These are phyloP conservation scores for Trametes polyzona DNA, from an alignment of 1,284 basidiomycete species.

Conservation along the genomic window DNA sequence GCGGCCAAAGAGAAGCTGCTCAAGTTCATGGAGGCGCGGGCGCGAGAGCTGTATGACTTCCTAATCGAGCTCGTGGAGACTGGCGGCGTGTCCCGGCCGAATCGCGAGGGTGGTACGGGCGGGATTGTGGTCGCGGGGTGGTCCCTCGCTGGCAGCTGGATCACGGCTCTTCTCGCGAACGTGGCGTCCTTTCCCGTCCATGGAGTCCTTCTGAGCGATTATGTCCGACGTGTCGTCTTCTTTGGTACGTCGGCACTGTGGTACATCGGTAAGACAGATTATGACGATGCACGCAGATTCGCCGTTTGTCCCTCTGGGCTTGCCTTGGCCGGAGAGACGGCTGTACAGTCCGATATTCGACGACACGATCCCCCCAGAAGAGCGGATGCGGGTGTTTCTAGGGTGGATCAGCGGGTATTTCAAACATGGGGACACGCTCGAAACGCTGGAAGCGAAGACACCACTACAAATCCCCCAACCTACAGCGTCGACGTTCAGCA, in stretches of 20 bases:
- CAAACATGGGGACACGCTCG: constrained; percentile 9
- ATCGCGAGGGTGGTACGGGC: background rate
- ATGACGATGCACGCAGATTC: constrained; percentile 5
- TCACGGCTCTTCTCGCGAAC: constrained; percentile 11
- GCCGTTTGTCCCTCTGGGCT: constrained; percentile 4
- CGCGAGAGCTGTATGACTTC: constrained; percentile 32
- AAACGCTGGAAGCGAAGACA: constrained; percentile 3
- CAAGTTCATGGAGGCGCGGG: constrained; percentile 16
- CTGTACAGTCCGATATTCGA: constrained; percentile 17
- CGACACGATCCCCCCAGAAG: background rate
- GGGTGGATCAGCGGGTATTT: constrained; percentile 19
- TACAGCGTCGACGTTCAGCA: constrained; percentile 15
- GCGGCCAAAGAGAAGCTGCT: background rate
- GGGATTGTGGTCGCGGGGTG: constrained; percentile 19
- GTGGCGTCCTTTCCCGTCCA: constrained; percentile 7
- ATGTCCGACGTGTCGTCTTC: constrained; percentile 13
- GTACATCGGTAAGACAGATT: background rate
- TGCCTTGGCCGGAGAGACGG: background rate
- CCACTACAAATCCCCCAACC: constrained; percentile 1
- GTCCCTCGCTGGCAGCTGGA: constrained; percentile 15
- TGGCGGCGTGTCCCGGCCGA: constrained; percentile 19
- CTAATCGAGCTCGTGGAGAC: constrained; percentile 29
- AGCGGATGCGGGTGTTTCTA: constrained; percentile 6
- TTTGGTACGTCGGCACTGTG: constrained; percentile 6
- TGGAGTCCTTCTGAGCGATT: constrained; percentile 5